These are phyloP conservation scores for Daldinia decipiens DNA, from an alignment of 495 filamentous ascomycete species.

Conservation along the genomic window DNA sequence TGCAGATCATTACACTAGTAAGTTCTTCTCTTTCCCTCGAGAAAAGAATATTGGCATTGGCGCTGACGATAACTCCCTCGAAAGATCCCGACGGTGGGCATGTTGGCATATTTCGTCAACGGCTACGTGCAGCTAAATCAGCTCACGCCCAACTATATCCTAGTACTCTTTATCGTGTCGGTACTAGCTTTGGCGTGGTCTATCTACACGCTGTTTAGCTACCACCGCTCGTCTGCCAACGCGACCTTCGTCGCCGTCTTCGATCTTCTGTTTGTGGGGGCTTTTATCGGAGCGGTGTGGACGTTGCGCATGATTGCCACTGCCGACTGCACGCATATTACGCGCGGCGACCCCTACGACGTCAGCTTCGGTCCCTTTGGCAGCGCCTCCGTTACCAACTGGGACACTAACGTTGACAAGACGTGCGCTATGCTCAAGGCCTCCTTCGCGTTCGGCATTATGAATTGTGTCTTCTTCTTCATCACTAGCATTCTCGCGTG, in stretches of 20 bases:
- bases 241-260: conserved; percentile 79
- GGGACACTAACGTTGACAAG: conserved; percentile 69
- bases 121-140: conserved; percentile 72
- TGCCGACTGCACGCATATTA: conserved; percentile 71
- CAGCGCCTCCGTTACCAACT: conserved; percentile 53
- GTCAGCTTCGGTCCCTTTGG: conserved; percentile 71
- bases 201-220: conserved; percentile 81
- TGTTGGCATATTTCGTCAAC: conserved; percentile 88
- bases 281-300: conserved; percentile 83
- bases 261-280: conserved; percentile 83
- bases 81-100: conserved; percentile 85
- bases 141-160: conserved; percentile 81
- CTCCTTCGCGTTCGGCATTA: conserved; percentile 84
- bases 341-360: conserved; percentile 55
- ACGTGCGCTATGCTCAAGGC: conserved; percentile 90
- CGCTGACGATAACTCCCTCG: conserved; percentile 3
- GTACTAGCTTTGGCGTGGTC: conserved; percentile 83
- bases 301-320: conserved; percentile 74
- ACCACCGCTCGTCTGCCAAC: conserved; percentile 75
- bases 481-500: conserved; percentile 72
- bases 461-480: conserved; percentile 85
- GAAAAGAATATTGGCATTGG: background rate
- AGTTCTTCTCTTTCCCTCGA: conserved; percentile 26
- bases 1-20: conserved; percentile 81
- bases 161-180: conserved; percentile 90